Conservation (phyloP, 1,284 basidiomycete species). For the Nidula niveotomentosa region DNA sequence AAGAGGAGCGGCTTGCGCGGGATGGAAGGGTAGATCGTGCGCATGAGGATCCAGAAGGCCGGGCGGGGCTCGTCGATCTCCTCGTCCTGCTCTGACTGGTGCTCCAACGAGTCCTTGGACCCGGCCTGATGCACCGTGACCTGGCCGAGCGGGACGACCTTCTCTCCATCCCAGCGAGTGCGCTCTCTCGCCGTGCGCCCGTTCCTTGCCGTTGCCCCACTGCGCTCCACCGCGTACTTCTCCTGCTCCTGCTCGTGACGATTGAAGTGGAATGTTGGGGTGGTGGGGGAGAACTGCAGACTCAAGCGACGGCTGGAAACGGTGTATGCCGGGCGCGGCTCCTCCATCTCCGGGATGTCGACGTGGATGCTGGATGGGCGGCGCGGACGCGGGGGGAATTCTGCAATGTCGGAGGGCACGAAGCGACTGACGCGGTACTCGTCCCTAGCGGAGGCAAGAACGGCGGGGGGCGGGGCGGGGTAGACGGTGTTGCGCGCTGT, state of each 20-base stretch:
- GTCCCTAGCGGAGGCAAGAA: conserved; percentile 14
- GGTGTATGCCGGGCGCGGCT: conserved; percentile 16
- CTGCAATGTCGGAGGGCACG: conserved; percentile 26
- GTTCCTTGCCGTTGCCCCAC: conserved; percentile 28
- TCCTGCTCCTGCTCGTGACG: conserved; percentile 29
- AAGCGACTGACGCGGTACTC: conserved; percentile 32
- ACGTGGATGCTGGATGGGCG: conserved; percentile 38
- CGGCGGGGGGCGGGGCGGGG: conserved; percentile 7
- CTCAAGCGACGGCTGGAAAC: conserved; percentile 42
- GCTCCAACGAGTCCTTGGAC: conserved; percentile 28
- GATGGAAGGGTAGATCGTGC: conserved; percentile 68
- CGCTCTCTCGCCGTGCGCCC: conserved; percentile 20
- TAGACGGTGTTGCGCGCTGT: conserved; percentile 7
- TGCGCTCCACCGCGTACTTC: conserved; percentile 39
- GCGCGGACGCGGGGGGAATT: conserved; percentile 8
- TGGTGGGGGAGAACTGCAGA: conserved; percentile 63
- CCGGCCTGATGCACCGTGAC: conserved; percentile 22
- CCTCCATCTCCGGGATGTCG: conserved; percentile 16
- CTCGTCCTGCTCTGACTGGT: conserved; percentile 1
- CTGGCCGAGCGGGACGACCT: conserved; percentile 8
- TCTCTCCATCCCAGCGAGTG: conserved; percentile 24
- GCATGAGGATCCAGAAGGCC: conserved; percentile 50
- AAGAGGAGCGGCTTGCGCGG: conserved; percentile 74
- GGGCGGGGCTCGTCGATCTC: conserved; percentile 16
- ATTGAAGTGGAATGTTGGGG: conserved; percentile 31